phyloP scores from a whole-genome alignment of 2,329 filamentous ascomycete genomes.

The Colletotrichum somersetense region DNA sequence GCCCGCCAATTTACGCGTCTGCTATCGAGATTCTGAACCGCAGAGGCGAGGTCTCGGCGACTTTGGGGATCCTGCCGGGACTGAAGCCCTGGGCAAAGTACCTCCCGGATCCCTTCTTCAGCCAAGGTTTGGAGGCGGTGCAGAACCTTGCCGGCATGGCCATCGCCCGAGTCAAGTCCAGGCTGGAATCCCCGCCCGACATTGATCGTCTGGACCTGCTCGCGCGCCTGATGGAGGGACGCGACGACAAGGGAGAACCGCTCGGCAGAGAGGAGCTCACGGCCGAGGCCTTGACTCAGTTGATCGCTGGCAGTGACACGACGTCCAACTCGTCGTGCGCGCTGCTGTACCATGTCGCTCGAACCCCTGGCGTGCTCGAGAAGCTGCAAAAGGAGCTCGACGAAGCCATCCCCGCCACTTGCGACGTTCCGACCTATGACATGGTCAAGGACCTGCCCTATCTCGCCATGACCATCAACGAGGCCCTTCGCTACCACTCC shows the following conservation, averaged over 20 bases:
- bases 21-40: constrained; percentile 92
- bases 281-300: constrained; percentile 88
- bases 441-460: constrained; percentile 83
- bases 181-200: constrained; percentile 76
- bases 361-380: constrained; percentile 76
- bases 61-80: constrained; percentile 79
- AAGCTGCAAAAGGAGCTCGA: constrained; percentile 86
- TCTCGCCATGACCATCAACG: constrained; percentile 80
- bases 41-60: constrained; percentile 85
- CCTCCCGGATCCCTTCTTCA: constrained; percentile 86
- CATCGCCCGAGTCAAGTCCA: constrained; percentile 81
- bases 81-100: constrained; percentile 86
- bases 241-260: constrained; percentile 81
- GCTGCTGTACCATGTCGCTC: constrained; percentile 80
- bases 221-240: constrained; percentile 85
- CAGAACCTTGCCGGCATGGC: constrained; percentile 89
- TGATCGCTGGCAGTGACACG: constrained; percentile 84
- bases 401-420: constrained; percentile 69
- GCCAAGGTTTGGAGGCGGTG: constrained; percentile 78
- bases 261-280: constrained; percentile 85
- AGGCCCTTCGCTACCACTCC: constrained; percentile 87
- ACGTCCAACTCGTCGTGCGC: constrained; percentile 87
- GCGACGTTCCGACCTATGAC: constrained; percentile 77
- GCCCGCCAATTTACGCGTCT: constrained; percentile 75
- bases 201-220: constrained; percentile 83